Evolutionary conservation across 1,139 yeast genomes (phyloP).

Genomic region (Diutina mesorugosa): DNA sequence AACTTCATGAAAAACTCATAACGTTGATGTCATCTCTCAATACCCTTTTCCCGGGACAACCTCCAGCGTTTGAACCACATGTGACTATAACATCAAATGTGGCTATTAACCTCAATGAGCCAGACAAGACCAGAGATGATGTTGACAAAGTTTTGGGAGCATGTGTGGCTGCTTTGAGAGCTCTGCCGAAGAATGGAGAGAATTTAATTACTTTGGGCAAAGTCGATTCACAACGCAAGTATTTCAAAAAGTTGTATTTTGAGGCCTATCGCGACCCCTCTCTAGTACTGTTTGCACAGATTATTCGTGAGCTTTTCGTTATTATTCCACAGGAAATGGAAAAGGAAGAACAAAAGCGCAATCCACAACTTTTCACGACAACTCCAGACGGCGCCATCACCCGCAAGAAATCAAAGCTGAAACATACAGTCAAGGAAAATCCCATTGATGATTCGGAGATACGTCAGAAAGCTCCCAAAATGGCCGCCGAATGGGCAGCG

Average conservation of each 20-base stretch:
- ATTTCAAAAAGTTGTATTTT: slow-evolving; percentile 41
- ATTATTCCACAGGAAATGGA: slow-evolving; percentile 16
- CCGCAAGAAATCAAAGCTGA: slow-evolving; percentile 4
- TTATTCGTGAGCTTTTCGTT: slow-evolving; percentile 60
- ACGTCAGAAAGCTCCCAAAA: slow-evolving; percentile 18
- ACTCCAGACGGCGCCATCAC: not conserved
- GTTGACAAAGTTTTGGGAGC: slow-evolving; percentile 51
- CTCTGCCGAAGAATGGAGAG: not conserved
- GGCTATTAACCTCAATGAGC: slow-evolving; percentile 23
- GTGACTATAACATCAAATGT: slow-evolving; percentile 60
- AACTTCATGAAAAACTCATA: slow-evolving; percentile 41
- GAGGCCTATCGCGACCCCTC: slow-evolving; percentile 42
- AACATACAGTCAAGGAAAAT: slow-evolving; percentile 9
- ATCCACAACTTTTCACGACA: slow-evolving; percentile 6
- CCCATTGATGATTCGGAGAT: slow-evolving; percentile 16
- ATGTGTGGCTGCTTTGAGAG: slow-evolving; percentile 26
- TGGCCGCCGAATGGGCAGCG: slow-evolving; percentile 42
- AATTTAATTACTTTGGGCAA: not conserved
- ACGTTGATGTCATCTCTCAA: slow-evolving; percentile 53
- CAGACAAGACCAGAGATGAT: slow-evolving; percentile 26
- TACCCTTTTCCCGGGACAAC: slow-evolving; percentile 61
- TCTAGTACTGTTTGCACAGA: slow-evolving; percentile 51
- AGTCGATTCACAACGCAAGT: slow-evolving; percentile 5
- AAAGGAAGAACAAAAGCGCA: slow-evolving; percentile 8
- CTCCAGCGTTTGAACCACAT: slow-evolving; percentile 60